Evolutionary conservation across 208 protist species (phyloP).

Genomic region (Acanthamoeba lenticulata): DNA sequence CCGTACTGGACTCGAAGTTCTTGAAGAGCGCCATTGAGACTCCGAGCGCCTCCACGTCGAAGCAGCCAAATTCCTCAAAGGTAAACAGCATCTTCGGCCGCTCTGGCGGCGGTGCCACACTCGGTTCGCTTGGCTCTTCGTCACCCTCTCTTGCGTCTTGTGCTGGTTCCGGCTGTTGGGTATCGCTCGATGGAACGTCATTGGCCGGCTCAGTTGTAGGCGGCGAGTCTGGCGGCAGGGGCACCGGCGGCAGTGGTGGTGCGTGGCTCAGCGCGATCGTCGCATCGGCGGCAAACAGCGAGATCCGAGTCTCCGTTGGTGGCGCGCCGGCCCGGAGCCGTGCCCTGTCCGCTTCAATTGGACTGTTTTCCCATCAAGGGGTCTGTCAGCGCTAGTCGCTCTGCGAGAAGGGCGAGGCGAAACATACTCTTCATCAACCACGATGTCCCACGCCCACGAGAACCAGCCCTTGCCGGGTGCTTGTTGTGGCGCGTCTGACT

Average conservation of each 20-base stretch:
- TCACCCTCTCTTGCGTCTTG: too few species aligned
- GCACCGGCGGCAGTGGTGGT: background rate
- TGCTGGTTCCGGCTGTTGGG: too few species aligned
- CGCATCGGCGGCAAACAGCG: background rate
- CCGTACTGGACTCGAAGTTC: background rate
- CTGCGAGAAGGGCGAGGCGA: background rate
- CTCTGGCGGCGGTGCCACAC: background rate
- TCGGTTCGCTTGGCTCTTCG: background rate
- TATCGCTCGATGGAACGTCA: too few species aligned
- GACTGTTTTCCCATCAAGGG: background rate
- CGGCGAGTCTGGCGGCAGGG: background rate
- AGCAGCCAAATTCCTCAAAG: conserved; percentile 48
- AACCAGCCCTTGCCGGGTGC: background rate
- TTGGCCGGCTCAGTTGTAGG: background rate
- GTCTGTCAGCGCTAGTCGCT: background rate
- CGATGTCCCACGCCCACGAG: conserved; percentile 29
- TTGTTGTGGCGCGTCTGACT: background rate
- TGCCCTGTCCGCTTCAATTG: background rate
- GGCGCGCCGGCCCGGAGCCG: background rate
- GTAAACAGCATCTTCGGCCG: background rate
- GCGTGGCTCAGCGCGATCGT: background rate
- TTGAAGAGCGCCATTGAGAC: background rate
- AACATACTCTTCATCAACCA: conserved; percentile 10
- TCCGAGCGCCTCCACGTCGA: background rate
- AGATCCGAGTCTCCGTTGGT: background rate